Percentiles rank a stretch among this genome's conserved stretches.
phyloP scores from a whole-genome alignment of 169 alveolate species.

The Plasmodium reichenowi region DNA sequence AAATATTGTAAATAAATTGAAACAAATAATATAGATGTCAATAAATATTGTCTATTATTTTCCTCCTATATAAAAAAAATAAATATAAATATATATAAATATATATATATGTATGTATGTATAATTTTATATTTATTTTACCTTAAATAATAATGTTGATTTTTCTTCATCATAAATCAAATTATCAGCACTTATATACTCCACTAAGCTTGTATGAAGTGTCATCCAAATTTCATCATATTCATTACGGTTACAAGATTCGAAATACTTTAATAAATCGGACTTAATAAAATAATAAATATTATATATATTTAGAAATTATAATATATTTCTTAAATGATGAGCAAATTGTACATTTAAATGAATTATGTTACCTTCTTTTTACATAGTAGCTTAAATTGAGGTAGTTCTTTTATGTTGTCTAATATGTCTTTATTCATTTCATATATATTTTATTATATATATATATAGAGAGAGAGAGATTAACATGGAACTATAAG shows the following conservation, averaged over 20 bases:
- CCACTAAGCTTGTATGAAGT: constrained; percentile 25
- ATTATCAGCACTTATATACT: constrained; percentile 25
- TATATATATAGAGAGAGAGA: no score
- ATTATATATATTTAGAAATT: no score
- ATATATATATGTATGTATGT: neutral
- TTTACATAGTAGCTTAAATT: constrained; percentile 24
- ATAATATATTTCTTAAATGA: no score
- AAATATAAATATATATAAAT: neutral
- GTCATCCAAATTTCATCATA: constrained; percentile 34
- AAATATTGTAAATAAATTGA: constrained; percentile 56
- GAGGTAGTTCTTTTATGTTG: constrained; percentile 4
- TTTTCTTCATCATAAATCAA: constrained; percentile 38
- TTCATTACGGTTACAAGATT: constrained; percentile 40
- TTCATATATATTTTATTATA: neutral
- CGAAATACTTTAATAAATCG: constrained; percentile 4
- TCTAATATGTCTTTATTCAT: constrained; percentile 18
- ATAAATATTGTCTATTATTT: constrained; percentile 42
- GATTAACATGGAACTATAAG: no score
- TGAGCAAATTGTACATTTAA: no score
- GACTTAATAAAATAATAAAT: constrained; percentile 1
- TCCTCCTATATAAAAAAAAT: constrained; percentile 39
- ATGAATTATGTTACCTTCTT: constrained; percentile 3
- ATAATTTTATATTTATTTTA: no score
- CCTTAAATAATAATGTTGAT: constrained; percentile 36
- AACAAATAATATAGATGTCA: constrained; percentile 25